These are phyloP conservation scores for Echites panduratus DNA, from an alignment of 257 asterid genomes.

Conservation along the genomic window DNA sequence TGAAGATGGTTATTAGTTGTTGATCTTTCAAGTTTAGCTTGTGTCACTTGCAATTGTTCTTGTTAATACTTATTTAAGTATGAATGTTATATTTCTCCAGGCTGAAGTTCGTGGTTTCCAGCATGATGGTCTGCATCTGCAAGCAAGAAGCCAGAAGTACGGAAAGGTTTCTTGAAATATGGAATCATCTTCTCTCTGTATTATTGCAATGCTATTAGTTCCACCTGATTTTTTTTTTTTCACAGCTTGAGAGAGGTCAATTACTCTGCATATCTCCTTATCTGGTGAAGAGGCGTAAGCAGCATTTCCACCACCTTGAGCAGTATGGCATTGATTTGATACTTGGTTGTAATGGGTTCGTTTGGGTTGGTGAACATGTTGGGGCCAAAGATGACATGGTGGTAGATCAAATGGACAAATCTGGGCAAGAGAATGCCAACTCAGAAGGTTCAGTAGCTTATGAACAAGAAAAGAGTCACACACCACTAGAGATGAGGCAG, in stretches of 20 bases:
- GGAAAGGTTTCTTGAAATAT: conserved; percentile 76
- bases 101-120: conserved; percentile 96
- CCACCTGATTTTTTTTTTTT: conserved; percentile 6
- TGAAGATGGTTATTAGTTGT: background rate
- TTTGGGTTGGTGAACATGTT: conserved; percentile 93
- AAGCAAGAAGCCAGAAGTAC: conserved; percentile 93
- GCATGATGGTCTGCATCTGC: conserved; percentile 87
- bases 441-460: conserved; percentile 21
- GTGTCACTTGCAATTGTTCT: background rate
- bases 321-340: conserved; percentile 74
- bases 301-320: conserved; percentile 78
- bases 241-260: conserved; percentile 85
- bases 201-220: conserved; percentile 3
- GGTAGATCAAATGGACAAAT: conserved; percentile 45
- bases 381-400: conserved; percentile 60
- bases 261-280: conserved; percentile 67
- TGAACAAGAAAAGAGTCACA: conserved; percentile 38
- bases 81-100: conserved; percentile 26
- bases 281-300: conserved; percentile 84
- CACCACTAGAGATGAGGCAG: conserved; percentile 56
- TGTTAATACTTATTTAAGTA: background rate
- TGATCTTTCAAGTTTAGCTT: background rate
- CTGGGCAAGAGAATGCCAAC: conserved; percentile 36
- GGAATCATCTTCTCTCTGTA: background rate
- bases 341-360: conserved; percentile 82